Percentiles rank a stretch among this genome's conserved stretches.
These are phyloP conservation scores for Albophoma yamanashiensis DNA, from an alignment of 2,329 filamentous ascomycete genomes.

Conservation along the genomic window DNA sequence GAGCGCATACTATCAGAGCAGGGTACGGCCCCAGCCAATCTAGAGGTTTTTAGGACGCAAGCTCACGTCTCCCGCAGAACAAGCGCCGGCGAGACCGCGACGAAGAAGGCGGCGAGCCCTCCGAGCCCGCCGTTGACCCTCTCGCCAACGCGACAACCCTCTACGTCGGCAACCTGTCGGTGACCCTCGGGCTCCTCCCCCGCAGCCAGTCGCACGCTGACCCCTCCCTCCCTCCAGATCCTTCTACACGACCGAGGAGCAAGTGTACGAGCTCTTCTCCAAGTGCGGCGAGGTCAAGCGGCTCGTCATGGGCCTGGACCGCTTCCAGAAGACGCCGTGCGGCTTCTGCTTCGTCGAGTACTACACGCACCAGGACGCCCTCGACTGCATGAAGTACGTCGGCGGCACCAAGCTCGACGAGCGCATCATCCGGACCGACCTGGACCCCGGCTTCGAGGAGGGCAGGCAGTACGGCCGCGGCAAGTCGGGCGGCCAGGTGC, in stretches of 20 bases:
- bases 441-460: conserved; percentile 93
- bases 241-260: conserved; percentile 98
- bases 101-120: conserved; percentile 36
- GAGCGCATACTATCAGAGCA: conserved; percentile 82
- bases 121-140: conserved; percentile 52
- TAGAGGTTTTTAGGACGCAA: background rate
- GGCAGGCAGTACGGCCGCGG: conserved; percentile 92
- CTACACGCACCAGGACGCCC: conserved; percentile 91
- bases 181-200: background rate
- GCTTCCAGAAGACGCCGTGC: conserved; percentile 94
- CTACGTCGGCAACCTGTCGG: conserved; percentile 89
- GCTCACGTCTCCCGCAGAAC: conserved; percentile 37
- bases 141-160: conserved; percentile 84
- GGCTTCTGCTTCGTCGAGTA: conserved; percentile 99
- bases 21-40: conserved; percentile 42
- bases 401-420: conserved; percentile 97
- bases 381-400: conserved; percentile 98
- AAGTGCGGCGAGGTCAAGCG: conserved; percentile 98
- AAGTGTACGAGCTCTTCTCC: conserved; percentile 92
- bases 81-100: conserved; percentile 60
- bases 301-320: conserved; percentile 92
- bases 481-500: conserved; percentile 91
- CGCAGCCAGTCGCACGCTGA: conserved; percentile 3
- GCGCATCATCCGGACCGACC: conserved; percentile 86
- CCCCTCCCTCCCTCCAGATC: conserved; percentile 50